Evolutionary conservation across 768 basidiomycete species (phyloP).

Genomic region (Dioszegia hungarica): DNA sequence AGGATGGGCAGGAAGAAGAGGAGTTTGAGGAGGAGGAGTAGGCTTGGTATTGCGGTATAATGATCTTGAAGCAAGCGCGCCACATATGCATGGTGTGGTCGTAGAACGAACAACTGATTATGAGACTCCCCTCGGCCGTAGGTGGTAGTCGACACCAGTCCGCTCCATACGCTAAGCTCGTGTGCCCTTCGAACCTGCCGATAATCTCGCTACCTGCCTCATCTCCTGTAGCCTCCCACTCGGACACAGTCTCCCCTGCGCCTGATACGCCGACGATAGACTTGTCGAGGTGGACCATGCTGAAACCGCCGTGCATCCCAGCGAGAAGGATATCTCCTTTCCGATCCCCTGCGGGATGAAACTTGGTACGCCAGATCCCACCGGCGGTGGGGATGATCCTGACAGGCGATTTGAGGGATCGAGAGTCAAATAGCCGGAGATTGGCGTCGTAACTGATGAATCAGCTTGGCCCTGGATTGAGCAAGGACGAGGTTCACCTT

Average conservation of each 20-base stretch:
- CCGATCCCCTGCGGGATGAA: constrained; percentile 73
- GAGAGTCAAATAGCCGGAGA: constrained; percentile 75
- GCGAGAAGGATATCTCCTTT: constrained; percentile 78
- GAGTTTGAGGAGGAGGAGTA: constrained; percentile 8
- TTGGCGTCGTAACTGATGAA: constrained; percentile 69
- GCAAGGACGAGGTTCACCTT: constrained; percentile 56
- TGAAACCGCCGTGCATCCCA: constrained; percentile 97
- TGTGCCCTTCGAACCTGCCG: constrained; percentile 67
- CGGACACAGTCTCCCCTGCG: too few relatives aligned
- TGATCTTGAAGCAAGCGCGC: constrained; percentile 55
- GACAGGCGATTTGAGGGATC: constrained; percentile 62
- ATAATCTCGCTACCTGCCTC: constrained; percentile 47
- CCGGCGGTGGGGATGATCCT: constrained; percentile 68
- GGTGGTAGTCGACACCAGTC: constrained; percentile 68
- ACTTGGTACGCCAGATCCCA: constrained; percentile 92
- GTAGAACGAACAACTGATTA: constrained; percentile 93
- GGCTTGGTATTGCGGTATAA: neutral
- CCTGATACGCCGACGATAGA: neutral
- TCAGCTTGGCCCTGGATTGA: neutral
- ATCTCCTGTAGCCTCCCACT: neutral
- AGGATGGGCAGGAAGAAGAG: constrained; percentile 7
- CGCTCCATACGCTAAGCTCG: constrained; percentile 81
- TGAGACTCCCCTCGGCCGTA: constrained; percentile 46
- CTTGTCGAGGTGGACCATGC: constrained; percentile 59
- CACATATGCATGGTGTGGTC: constrained; percentile 80